Conservation (phyloP, 805 yeast species). For the Ascoidea tarda region DNA sequence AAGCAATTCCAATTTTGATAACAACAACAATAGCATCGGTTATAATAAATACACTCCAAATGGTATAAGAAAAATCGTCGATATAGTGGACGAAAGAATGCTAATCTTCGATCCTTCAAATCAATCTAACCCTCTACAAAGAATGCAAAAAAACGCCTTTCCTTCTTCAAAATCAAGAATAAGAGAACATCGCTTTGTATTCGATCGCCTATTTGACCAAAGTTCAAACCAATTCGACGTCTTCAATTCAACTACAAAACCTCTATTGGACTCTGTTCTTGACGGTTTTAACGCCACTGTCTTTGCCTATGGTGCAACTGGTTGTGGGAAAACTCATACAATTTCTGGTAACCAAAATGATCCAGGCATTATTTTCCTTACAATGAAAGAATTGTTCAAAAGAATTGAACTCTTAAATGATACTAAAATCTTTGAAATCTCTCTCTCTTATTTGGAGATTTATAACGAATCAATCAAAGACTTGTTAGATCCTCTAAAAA, state of each 20-base stretch:
- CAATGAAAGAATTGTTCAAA: conserved; percentile 63
- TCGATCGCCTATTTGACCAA: conserved; percentile 68
- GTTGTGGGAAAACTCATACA: conserved; percentile 95
- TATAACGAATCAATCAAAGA: conserved; percentile 86
- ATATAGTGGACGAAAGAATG: conserved; percentile 78
- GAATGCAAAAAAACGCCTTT: conserved; percentile 30
- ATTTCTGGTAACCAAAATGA: conserved; percentile 58
- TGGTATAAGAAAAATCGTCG: conserved; percentile 55
- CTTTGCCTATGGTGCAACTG: conserved; percentile 95
- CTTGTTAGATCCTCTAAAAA: conserved; percentile 43
- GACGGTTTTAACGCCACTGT: conserved; percentile 87
- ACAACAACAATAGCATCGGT: neutral
- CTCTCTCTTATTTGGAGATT: conserved; percentile 69
- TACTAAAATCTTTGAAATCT: conserved; percentile 41
- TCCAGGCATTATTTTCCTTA: conserved; percentile 71
- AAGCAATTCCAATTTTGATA: neutral
- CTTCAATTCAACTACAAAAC: conserved; percentile 49
- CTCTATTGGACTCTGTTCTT: conserved; percentile 57
- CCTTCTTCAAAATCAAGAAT: conserved; percentile 30
- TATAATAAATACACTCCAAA: conserved; percentile 17
- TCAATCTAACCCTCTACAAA: conserved; percentile 44
- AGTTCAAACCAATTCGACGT: conserved; percentile 52
- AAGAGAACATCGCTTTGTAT: conserved; percentile 67
- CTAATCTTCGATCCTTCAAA: conserved; percentile 73
- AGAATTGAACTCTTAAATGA: conserved; percentile 43